Percentiles rank a stretch among this genome's conserved stretches.
Evolutionary conservation across 805 yeast species (phyloP).

Genomic region (Cyberlindnera mississippiensis): DNA sequence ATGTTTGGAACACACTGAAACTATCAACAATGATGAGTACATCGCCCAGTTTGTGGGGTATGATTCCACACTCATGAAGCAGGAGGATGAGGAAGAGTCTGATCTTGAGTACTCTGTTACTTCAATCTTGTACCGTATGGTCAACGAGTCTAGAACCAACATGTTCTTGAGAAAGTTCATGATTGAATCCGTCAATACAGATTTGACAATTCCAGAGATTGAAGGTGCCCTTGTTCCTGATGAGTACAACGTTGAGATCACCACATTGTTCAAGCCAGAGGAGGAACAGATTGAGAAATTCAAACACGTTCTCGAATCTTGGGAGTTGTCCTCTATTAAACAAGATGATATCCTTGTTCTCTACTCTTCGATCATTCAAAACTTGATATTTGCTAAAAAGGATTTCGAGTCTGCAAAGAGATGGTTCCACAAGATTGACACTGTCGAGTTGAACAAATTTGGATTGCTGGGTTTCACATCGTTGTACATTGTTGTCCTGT

Average conservation of each 20-base stretch:
- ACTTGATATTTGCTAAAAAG: conserved; percentile 23
- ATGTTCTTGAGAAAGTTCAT: conserved; percentile 24
- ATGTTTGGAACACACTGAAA: conserved; percentile 22
- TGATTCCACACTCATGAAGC: conserved; percentile 15
- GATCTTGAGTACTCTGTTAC: conserved; percentile 15
- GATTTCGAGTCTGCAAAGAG: conserved; percentile 23
- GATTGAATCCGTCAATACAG: conserved; percentile 21
- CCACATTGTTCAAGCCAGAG: conserved; percentile 29
- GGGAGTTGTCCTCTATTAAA: conserved; percentile 16
- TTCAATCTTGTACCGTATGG: conserved; percentile 19
- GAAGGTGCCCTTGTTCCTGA: conserved; percentile 12
- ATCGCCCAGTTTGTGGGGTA: conserved; percentile 18
- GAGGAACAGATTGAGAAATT: conserved; percentile 24
- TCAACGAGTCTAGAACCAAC: conserved; percentile 23
- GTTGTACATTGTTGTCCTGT: conserved; percentile 24
- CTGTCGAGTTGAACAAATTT: conserved; percentile 13
- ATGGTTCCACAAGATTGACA: conserved; percentile 23
- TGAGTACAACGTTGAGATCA: conserved; percentile 22
- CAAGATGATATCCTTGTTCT: conserved; percentile 26
- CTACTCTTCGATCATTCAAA: conserved; percentile 28
- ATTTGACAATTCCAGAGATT: conserved; percentile 21
- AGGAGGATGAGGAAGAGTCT: conserved; percentile 13
- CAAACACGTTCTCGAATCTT: conserved; percentile 21
- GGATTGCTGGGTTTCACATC: conserved; percentile 30
- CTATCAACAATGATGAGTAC: conserved; percentile 27